A percentile compares a stretch with the other conserved stretches of the same genome.
These are phyloP conservation scores for Venturiaceae sp. DNA, from an alignment of 2,329 filamentous ascomycete species.

Conservation along the genomic window DNA sequence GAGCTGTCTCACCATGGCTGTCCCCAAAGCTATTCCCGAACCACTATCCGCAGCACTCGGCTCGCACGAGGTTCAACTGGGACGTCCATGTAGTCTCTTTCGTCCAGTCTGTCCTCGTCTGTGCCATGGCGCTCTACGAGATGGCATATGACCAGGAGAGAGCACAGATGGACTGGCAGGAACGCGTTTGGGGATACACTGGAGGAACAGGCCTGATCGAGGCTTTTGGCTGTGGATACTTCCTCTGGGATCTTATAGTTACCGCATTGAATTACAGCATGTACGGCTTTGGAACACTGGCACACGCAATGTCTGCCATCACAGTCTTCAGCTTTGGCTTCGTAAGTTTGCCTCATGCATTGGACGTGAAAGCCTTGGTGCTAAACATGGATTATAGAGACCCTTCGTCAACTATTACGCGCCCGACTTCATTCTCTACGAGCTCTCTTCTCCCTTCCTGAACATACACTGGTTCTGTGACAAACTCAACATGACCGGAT, in stretches of 20 bases:
- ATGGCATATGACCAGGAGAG: slow-evolving; percentile 61
- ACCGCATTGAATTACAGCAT: slow-evolving; percentile 58
- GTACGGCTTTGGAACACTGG: slow-evolving; percentile 67
- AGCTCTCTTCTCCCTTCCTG: slow-evolving; percentile 74
- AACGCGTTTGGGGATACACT: slow-evolving; percentile 69
- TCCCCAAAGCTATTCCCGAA: slow-evolving; percentile 53
- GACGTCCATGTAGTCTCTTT: slow-evolving; percentile 81
- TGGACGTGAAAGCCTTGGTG: not conserved
- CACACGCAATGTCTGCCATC: slow-evolving; percentile 66
- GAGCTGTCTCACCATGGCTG: slow-evolving; percentile 56
- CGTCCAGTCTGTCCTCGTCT: slow-evolving; percentile 65
- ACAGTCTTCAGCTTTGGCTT: slow-evolving; percentile 70
- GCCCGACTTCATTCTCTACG: slow-evolving; percentile 74
- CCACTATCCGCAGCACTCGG: slow-evolving; percentile 53
- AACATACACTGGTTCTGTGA: slow-evolving; percentile 92
- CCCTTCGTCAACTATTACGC: slow-evolving; percentile 81
- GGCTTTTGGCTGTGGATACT: slow-evolving; percentile 70
- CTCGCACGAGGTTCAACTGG: slow-evolving; percentile 66
- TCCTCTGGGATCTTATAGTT: slow-evolving; percentile 70
- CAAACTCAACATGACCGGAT: slow-evolving; percentile 73
- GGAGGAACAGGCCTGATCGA: slow-evolving; percentile 63
- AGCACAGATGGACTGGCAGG: slow-evolving; percentile 53
- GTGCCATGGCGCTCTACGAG: slow-evolving; percentile 61
- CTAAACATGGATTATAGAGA: slow-evolving; percentile 42
- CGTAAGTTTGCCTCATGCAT: slow-evolving; percentile 42